Evolutionary conservation across 768 basidiomycete genomes (phyloP).

Genomic region (Gloeophyllum trabeum): DNA sequence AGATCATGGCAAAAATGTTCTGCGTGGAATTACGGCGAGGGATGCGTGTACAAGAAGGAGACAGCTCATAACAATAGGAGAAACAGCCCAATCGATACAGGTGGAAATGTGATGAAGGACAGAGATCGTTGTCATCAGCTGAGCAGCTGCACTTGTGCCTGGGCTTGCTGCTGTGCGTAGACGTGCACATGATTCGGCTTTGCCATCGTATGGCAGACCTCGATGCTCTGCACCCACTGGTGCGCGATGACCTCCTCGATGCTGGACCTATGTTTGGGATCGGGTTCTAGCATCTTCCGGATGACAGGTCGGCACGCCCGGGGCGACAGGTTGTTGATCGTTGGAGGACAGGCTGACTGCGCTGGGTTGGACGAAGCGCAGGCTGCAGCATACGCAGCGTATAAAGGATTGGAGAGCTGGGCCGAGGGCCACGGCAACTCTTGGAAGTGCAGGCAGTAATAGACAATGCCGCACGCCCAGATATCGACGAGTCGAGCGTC

Average conservation of each 20-base stretch:
- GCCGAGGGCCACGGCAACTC: constrained; percentile 98
- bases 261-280: constrained; percentile 61
- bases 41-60: too few species aligned
- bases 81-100: too few species aligned
- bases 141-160: too few species aligned
- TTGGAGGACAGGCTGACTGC: constrained; percentile 38
- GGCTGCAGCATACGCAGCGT: constrained; percentile 59
- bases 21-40: too few species aligned
- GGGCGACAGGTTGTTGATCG: constrained; percentile 84
- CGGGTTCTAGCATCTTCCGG: constrained; percentile 92
- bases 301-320: constrained; percentile 75
- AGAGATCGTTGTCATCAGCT: too few species aligned
- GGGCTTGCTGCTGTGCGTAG: too few species aligned
- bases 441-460: constrained; percentile 97
- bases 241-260: constrained; percentile 78
- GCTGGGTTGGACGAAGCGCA: constrained; percentile 35
- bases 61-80: too few species aligned
- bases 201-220: constrained; percentile 64
- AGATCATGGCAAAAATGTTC: too few species aligned
- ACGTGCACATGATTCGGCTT: constrained; percentile 66
- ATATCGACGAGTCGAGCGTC: constrained; percentile 96
- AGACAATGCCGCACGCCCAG: constrained; percentile 95
- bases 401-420: constrained; percentile 71
- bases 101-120: too few species aligned
- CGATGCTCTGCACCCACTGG: constrained; percentile 70